Conservation (phyloP, 139 green algal genomes). For the Auxenochlorella pyrenoidosa region DNA sequence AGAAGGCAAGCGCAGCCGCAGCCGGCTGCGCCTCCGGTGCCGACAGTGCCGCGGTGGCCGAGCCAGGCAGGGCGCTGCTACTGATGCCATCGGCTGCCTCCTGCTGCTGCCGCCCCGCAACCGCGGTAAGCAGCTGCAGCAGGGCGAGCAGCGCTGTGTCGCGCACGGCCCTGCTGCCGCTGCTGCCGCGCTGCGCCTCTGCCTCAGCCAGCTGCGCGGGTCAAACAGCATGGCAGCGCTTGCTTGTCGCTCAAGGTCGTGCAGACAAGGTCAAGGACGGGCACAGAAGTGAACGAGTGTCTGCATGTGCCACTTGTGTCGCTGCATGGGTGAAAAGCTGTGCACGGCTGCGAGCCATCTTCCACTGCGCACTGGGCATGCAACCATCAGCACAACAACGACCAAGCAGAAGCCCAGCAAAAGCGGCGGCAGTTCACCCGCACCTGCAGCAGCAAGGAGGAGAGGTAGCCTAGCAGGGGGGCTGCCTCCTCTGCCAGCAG, state of each 20-base stretch:
- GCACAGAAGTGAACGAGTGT: too few relatives aligned
- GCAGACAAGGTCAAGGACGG: too few relatives aligned
- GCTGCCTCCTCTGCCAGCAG: constrained; percentile 30
- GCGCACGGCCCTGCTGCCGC: constrained; percentile 65
- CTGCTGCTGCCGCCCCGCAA: constrained; percentile 7
- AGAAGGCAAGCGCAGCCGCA: constrained; percentile 61
- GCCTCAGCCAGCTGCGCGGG: constrained; percentile 51
- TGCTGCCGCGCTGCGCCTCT: constrained; percentile 52
- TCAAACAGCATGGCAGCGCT: background rate
- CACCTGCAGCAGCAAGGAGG: constrained; percentile 51
- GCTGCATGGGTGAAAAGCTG: too few relatives aligned
- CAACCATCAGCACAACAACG: too few relatives aligned
- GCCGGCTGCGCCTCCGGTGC: constrained; percentile 26
- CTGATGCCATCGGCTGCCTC: background rate
- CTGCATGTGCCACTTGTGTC: too few relatives aligned
- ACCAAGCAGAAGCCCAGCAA: too few relatives aligned
- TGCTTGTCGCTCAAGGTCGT: too few relatives aligned
- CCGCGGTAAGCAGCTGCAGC: constrained; percentile 37
- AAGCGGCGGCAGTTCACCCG: background rate
- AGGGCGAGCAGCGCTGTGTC: constrained; percentile 53
- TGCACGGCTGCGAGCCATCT: too few relatives aligned
- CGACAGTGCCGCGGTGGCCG: background rate
- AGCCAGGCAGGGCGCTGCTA: background rate
- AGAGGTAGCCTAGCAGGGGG: constrained; percentile 60
- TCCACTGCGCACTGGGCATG: too few relatives aligned